Percentiles rank a stretch among this genome's conserved stretches.
These are phyloP conservation scores for Tetradesmus lagerheimii DNA, from an alignment of 139 green algal genomes.

Conservation along the genomic window DNA sequence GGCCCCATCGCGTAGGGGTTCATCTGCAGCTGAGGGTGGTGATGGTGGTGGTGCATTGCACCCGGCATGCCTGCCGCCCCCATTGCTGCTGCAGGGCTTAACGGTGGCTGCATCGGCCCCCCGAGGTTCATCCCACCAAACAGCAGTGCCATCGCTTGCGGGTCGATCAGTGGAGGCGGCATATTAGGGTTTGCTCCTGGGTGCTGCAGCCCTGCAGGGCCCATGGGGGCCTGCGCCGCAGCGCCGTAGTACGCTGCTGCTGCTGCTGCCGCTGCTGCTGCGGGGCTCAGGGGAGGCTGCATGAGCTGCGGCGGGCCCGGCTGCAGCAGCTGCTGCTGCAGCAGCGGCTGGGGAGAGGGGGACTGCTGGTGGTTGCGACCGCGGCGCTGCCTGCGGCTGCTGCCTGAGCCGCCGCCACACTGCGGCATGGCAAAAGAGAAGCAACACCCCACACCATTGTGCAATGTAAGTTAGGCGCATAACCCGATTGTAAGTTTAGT, in stretches of 20 bases:
- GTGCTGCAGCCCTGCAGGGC: neutral
- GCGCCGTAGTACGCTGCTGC: slow-evolving; percentile 19
- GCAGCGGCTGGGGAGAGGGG: neutral
- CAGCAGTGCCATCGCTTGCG: slow-evolving; percentile 26
- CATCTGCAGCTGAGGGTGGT: neutral
- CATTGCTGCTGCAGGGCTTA: slow-evolving; percentile 10
- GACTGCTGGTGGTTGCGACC: neutral
- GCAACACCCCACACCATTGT: too few species aligned
- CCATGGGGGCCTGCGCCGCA: neutral
- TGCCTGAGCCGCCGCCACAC: neutral
- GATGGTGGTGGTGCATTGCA: neutral
- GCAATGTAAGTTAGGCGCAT: too few species aligned
- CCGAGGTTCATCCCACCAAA: slow-evolving; percentile 35
- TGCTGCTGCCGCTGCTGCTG: slow-evolving; percentile 37
- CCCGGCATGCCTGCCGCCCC: neutral
- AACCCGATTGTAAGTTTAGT: too few species aligned
- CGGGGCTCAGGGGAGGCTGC: slow-evolving; percentile 5
- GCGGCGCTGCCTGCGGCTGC: neutral
- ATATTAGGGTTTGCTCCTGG: neutral
- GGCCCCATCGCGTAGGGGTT: neutral
- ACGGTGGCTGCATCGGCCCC: neutral
- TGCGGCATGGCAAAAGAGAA: too few species aligned
- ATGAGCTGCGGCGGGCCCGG: neutral
- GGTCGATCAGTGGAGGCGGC: neutral
- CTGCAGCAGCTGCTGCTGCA: slow-evolving; percentile 26